Percentiles rank a stretch among this genome's conserved stretches.
Evolutionary conservation across 2,329 filamentous ascomycete species (phyloP).

Genomic region (Botrytis galanthina): DNA sequence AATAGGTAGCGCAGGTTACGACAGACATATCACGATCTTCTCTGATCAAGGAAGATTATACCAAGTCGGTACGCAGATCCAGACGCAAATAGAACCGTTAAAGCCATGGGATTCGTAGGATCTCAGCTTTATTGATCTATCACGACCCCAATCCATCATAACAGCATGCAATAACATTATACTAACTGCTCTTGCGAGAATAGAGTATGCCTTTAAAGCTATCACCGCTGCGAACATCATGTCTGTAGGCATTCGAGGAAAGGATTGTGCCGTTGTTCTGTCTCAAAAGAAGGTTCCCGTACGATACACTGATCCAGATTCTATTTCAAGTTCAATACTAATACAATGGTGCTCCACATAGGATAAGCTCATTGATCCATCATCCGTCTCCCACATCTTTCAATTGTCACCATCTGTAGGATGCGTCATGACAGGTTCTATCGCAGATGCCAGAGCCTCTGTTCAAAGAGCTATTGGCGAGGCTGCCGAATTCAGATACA

Average conservation of each 20-base stretch:
- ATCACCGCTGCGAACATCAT: conserved; percentile 99
- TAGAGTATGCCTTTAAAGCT: conserved; percentile 99
- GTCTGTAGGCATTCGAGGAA: conserved; percentile 91
- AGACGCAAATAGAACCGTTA: conserved; percentile 18
- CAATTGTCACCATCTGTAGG: conserved; percentile 93
- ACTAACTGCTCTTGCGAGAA: conserved; percentile 23
- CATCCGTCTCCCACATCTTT: conserved; percentile 97
- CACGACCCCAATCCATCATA: conserved; percentile 15
- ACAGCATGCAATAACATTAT: conserved; percentile 6
- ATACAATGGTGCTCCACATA: conserved; percentile 42
- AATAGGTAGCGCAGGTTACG: conserved; percentile 82
- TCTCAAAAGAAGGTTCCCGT: conserved; percentile 99
- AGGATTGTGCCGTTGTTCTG: conserved; percentile 93
- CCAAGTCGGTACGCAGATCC: conserved; percentile 83
- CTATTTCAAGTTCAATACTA: conserved; percentile 25
- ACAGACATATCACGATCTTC: conserved; percentile 99
- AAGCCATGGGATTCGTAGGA: conserved; percentile 22
- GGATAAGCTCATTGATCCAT: conserved; percentile 98
- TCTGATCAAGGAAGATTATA: conserved; percentile 97
- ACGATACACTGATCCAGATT: conserved; percentile 45
- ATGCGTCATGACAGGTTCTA: conserved; percentile 97
- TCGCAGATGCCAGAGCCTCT: conserved; percentile 92
- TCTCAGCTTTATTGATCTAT: conserved; percentile 20
- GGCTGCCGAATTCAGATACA: conserved; percentile 97
- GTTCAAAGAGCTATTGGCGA: conserved; percentile 91